These are phyloP conservation scores for Aspergillus steynii DNA, from an alignment of 495 filamentous ascomycete genomes.

Conservation along the genomic window DNA sequence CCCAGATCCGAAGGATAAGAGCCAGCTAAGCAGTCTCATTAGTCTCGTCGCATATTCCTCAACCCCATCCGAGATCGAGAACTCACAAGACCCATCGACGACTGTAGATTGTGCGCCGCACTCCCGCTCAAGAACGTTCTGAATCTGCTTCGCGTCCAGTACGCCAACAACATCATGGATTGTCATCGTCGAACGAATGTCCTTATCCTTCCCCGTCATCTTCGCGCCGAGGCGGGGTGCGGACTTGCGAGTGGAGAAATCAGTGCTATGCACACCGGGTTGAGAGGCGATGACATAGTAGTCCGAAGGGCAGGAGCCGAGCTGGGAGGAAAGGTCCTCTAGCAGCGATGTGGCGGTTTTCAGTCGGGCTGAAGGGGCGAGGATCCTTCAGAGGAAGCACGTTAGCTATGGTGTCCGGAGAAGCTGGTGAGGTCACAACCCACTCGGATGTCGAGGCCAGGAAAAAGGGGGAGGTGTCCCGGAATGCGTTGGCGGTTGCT, in stretches of 20 bases:
- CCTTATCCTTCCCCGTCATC: constrained; percentile 49
- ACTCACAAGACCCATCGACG: constrained; percentile 66
- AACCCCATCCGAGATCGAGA: not conserved
- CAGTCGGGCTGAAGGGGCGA: constrained; percentile 45
- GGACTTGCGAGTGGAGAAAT: constrained; percentile 55
- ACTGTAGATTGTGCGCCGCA: constrained; percentile 54
- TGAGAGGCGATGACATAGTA: constrained; percentile 82
- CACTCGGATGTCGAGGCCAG: constrained; percentile 80
- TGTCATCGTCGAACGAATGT: constrained; percentile 48
- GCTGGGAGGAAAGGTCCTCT: constrained; percentile 35
- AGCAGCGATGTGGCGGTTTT: constrained; percentile 41
- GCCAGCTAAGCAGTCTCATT: constrained; percentile 36
- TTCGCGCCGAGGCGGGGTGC: constrained; percentile 62
- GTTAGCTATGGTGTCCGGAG: constrained; percentile 30
- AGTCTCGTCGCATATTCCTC: constrained; percentile 10
- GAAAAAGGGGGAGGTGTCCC: constrained; percentile 84
- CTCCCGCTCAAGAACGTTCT: constrained; percentile 48
- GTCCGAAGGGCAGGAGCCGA: constrained; percentile 70
- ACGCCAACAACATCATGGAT: constrained; percentile 65
- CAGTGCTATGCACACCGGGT: constrained; percentile 69
- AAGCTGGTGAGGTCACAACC: constrained; percentile 28
- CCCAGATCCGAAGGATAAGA: constrained; percentile 47
- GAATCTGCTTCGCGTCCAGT: constrained; percentile 56
- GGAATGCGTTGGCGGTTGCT: constrained; percentile 67
- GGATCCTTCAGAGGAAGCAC: constrained; percentile 36